These are phyloP conservation scores for Oenanthe sinensis DNA, from an alignment of 129 eudicot species.

Conservation along the genomic window DNA sequence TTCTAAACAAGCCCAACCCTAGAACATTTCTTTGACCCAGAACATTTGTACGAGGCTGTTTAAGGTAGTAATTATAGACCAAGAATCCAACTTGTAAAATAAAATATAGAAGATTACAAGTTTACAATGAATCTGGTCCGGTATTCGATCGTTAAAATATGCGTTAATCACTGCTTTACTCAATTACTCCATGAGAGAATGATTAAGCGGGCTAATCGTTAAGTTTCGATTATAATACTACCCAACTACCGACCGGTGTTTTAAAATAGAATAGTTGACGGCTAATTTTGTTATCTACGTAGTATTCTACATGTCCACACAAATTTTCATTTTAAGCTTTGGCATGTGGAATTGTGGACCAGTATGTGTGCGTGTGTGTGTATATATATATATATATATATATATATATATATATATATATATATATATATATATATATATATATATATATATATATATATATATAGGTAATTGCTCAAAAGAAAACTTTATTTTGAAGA, in stretches of 20 bases:
- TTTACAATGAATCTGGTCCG: conserved; percentile 4
- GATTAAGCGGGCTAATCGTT: neutral
- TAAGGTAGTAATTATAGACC: neutral
- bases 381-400: no score
- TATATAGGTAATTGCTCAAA: no score
- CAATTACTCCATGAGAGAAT: neutral
- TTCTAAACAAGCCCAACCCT: neutral
- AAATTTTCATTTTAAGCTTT: no score
- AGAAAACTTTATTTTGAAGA: no score
- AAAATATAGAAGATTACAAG: neutral
- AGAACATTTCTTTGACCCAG: neutral
- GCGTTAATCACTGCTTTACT: neutral
- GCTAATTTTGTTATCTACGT: neutral
- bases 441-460: no score
- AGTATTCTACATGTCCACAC: neutral
- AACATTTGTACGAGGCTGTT: neutral
- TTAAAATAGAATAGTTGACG: neutral
- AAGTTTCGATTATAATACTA: neutral
- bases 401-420: no score
- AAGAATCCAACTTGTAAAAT: neutral
- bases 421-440: no score
- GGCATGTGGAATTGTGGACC: no score
- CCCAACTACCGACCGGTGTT: neutral
- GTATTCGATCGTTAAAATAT: neutral
- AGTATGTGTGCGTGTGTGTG: no score